Percentiles rank a stretch among this genome's conserved stretches.
Evolutionary conservation across 305 asterid genomes (phyloP).

Genomic region (Fraxinus nigra): DNA sequence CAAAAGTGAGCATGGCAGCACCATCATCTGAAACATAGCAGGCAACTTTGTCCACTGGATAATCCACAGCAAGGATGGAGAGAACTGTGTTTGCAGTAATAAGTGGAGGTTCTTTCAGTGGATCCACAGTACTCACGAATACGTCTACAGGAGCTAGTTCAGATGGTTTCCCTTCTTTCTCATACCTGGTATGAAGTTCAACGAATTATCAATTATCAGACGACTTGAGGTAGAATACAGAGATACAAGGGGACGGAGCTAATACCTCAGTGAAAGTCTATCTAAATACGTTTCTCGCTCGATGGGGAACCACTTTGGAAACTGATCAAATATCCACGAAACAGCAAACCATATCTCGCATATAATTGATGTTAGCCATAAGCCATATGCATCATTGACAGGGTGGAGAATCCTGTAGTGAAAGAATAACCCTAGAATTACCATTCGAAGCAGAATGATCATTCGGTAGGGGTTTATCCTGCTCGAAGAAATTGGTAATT

Average conservation of each 20-base stretch:
- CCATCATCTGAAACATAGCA: conserved; percentile 99
- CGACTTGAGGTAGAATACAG: neutral
- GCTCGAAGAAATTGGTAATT: conserved; percentile 85
- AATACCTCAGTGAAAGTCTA: conserved; percentile 82
- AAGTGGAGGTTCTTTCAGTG: conserved; percentile 96
- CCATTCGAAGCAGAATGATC: conserved; percentile 73
- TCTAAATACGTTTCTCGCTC: conserved; percentile 89
- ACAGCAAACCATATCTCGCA: conserved; percentile 98
- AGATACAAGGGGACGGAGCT: neutral
- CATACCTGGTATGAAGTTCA: conserved; percentile 62
- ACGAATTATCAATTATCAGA: neutral
- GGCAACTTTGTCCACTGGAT: conserved; percentile 88
- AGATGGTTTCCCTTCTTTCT: conserved; percentile 91
- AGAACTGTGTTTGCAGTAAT: conserved; percentile 97
- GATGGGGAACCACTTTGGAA: conserved; percentile 91
- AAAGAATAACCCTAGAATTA: conserved; percentile 74
- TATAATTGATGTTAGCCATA: conserved; percentile 87
- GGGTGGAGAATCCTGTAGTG: conserved; percentile 91
- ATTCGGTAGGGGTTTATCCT: conserved; percentile 87
- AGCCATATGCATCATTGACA: conserved; percentile 82
- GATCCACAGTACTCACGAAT: conserved; percentile 97
- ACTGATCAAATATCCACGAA: conserved; percentile 93
- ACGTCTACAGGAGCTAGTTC: conserved; percentile 74
- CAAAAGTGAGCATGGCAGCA: conserved; percentile 99
- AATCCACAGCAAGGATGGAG: conserved; percentile 92